phyloP scores from a whole-genome alignment of 106 monocot species.

The Triglochin maritima region DNA sequence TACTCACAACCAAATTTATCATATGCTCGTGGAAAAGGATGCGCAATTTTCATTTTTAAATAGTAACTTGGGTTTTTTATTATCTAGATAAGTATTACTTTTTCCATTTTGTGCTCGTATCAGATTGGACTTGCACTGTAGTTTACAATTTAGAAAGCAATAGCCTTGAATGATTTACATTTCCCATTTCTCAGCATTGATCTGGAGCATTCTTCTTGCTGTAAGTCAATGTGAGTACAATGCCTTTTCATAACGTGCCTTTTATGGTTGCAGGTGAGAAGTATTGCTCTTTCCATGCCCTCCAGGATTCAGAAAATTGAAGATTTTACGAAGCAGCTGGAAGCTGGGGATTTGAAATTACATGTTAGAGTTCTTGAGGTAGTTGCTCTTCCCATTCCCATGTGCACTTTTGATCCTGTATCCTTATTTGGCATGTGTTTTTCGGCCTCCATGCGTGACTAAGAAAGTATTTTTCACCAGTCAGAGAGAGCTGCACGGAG shows the following conservation, averaged over 20 bases:
- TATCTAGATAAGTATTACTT: no score
- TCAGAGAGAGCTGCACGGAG: constrained; percentile 83
- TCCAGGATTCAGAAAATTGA: constrained; percentile 75
- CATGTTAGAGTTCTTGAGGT: constrained; percentile 91
- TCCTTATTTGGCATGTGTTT: background rate
- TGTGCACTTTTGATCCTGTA: background rate
- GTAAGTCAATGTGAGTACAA: no score
- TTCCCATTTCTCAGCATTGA: no score
- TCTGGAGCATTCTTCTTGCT: no score
- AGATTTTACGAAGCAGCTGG: constrained; percentile 77
- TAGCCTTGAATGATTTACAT: no score
- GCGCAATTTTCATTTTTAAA: no score
- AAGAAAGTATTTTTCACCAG: constrained; percentile 19
- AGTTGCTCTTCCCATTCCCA: background rate
- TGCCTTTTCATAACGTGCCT: background rate
- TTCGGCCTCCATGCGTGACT: background rate
- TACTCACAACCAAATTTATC: no score
- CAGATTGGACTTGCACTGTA: no score
- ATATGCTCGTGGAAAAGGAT: no score
- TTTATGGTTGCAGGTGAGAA: constrained; percentile 44
- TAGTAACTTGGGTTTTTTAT: no score
- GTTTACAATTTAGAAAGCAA: no score
- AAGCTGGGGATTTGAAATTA: constrained; percentile 81
- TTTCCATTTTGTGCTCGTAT: no score
- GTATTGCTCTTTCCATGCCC: constrained; percentile 72